Evolutionary conservation across 352 stramenopile species (phyloP).

Genomic region (Sclerospora graminicola): DNA sequence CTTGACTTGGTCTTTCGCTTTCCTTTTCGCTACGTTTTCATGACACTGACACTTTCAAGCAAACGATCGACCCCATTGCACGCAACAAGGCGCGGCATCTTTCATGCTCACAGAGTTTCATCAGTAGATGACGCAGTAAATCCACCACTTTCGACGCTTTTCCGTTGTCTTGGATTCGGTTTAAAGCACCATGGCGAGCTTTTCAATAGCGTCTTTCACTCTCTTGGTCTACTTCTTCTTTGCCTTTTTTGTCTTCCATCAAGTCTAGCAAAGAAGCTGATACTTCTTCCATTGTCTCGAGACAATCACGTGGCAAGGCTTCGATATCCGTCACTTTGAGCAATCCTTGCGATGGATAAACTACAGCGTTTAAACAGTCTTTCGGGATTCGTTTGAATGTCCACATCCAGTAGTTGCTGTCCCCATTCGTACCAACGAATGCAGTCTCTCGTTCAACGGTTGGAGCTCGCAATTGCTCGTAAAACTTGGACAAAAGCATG

Average conservation of each 20-base stretch:
- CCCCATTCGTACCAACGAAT: conserved; percentile 54
- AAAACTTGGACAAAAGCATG: conserved; percentile 38
- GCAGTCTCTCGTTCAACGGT: conserved; percentile 39
- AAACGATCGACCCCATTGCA: conserved; percentile 56
- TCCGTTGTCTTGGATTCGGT: too few species aligned
- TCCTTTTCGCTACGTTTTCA: conserved; percentile 4
- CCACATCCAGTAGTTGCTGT: conserved; percentile 60
- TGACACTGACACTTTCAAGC: conserved; percentile 28
- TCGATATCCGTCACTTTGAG: conserved; percentile 33
- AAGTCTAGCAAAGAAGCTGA: conserved; percentile 39
- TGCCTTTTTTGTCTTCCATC: conserved; percentile 14
- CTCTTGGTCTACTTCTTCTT: conserved; percentile 9
- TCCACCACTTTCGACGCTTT: conserved; percentile 16
- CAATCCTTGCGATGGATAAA: conserved; percentile 41
- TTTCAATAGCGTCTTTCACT: conserved; percentile 40
- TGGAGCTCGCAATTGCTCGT: conserved; percentile 39
- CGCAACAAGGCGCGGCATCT: conserved; percentile 46
- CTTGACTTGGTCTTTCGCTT: conserved; percentile 7
- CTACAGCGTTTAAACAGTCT: conserved; percentile 60
- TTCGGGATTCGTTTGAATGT: conserved; percentile 35
- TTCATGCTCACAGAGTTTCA: conserved; percentile 50
- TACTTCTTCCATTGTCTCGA: conserved; percentile 53
- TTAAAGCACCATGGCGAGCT: conserved; percentile 38
- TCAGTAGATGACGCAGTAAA: conserved; percentile 36
- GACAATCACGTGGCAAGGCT: conserved; percentile 33